Conservation (phyloP, 208 protist genomes). For the Trypanosoma mega region DNA sequence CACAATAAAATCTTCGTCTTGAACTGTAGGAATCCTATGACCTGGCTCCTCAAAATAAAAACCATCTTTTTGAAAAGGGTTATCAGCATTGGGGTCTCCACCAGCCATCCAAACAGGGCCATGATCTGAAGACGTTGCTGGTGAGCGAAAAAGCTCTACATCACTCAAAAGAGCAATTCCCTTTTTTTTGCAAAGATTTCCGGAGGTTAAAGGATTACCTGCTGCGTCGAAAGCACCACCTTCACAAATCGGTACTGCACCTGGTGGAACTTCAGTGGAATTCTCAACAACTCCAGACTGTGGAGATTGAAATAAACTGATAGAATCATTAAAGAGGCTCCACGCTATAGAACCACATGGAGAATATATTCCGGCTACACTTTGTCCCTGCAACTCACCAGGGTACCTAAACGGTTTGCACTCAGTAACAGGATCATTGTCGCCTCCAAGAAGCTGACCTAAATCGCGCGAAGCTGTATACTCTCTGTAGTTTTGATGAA, state of each 20-base stretch:
- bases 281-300: no score
- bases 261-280: neutral
- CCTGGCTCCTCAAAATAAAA: conserved; percentile 38
- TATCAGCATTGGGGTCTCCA: conserved; percentile 2
- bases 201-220: conserved; percentile 7
- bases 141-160: conserved; percentile 41
- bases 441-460: conserved; percentile 24
- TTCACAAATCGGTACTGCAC: conserved; percentile 17
- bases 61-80: conserved; percentile 21
- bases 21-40: conserved; percentile 29
- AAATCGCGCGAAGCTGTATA: conserved; percentile 60
- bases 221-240: conserved; percentile 20
- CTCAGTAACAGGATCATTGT: neutral
- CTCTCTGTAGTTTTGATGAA: conserved; percentile 94
- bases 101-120: neutral
- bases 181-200: conserved; percentile 38
- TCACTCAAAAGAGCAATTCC: conserved; percentile 86
- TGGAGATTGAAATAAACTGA: conserved; percentile 30
- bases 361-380: conserved; percentile 34
- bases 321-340: conserved; percentile 89
- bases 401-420: conserved; percentile 33
- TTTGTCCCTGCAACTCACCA: conserved; percentile 18
- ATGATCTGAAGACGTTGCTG: conserved; percentile 19
- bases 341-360: conserved; percentile 93
- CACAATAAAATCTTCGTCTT: conserved; percentile 93